phyloP scores from a whole-genome alignment of 2,329 filamentous ascomycete species.

The Botryotinia narcissicola region DNA sequence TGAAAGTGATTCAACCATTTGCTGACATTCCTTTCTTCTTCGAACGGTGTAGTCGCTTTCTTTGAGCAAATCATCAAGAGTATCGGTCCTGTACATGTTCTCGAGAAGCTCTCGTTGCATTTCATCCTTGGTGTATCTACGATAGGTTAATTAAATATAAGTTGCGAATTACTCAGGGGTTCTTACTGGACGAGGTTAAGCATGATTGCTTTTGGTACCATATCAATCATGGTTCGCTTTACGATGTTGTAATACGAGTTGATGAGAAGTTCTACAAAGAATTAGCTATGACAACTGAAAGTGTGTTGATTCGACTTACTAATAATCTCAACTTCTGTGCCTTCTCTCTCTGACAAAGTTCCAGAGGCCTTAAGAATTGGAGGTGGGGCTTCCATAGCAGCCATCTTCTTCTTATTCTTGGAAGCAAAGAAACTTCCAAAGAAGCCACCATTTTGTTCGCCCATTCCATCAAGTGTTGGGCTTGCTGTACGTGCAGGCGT shows the following conservation, averaged over 20 bases:
- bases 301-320: constrained; percentile 57
- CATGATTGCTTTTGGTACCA: constrained; percentile 99
- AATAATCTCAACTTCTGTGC: constrained; percentile 96
- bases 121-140: constrained; percentile 89
- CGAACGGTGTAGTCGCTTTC: constrained; percentile 97
- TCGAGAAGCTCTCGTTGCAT: constrained; percentile 97
- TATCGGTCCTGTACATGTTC: constrained; percentile 92
- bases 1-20: constrained; percentile 93
- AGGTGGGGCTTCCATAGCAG: constrained; percentile 96
- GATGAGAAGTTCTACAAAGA: constrained; percentile 76
- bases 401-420: constrained; percentile 99
- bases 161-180: not conserved
- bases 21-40: constrained; percentile 94
- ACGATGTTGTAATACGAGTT: constrained; percentile 98
- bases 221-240: constrained; percentile 97
- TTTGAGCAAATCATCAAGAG: constrained; percentile 91
- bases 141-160: constrained; percentile 22
- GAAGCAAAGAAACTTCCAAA: constrained; percentile 98
- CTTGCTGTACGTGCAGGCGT: constrained; percentile 72
- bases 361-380: constrained; percentile 91
- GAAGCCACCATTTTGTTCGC: constrained; percentile 70
- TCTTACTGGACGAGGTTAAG: constrained; percentile 90
- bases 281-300: constrained; percentile 26
- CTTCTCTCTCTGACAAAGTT: constrained; percentile 88
- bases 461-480: constrained; percentile 61